Conservation (phyloP, 139 green algal genomes). For the Chlamydomonas eustigma region DNA sequence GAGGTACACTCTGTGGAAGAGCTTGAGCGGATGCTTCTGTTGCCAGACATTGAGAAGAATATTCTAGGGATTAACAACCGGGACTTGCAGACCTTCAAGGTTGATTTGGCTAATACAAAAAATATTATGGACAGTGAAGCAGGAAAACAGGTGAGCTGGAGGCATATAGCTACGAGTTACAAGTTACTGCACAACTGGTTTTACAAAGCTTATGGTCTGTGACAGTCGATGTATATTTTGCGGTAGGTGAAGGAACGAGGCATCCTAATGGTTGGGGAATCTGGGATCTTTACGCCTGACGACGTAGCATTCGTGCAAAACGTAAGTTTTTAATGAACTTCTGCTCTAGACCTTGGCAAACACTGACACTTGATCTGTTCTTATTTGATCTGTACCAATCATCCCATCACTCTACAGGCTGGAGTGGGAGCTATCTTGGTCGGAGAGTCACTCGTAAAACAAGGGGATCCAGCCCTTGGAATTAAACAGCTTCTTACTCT, state of each 20-base stretch:
- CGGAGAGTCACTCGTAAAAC: constrained; percentile 94
- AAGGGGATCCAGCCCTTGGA: constrained; percentile 75
- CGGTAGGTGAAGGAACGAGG: constrained; percentile 58
- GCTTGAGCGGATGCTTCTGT: constrained; percentile 84
- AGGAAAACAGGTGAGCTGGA: constrained; percentile 2
- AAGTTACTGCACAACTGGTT: no score
- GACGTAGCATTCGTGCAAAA: constrained; percentile 85
- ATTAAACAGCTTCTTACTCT: constrained; percentile 72
- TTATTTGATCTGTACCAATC: neutral
- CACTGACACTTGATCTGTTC: neutral
- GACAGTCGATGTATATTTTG: no score
- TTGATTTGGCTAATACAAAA: constrained; percentile 18
- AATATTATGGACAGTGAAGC: constrained; percentile 17
- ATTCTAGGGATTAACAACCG: constrained; percentile 99
- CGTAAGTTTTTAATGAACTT: no score
- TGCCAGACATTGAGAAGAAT: constrained; percentile 70
- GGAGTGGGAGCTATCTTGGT: constrained; percentile 79
- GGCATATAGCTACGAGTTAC: no score
- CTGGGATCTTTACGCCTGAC: constrained; percentile 92
- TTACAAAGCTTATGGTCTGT: no score
- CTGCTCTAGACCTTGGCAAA: no score
- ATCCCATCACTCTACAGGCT: constrained; percentile 4
- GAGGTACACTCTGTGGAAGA: constrained; percentile 78
- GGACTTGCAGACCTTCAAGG: constrained; percentile 93
- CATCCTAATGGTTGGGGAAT: constrained; percentile 92